Base-by-base conservation (phyloP, 768 basidiomycete genomes). In the Tylopilus felleus region DNA sequence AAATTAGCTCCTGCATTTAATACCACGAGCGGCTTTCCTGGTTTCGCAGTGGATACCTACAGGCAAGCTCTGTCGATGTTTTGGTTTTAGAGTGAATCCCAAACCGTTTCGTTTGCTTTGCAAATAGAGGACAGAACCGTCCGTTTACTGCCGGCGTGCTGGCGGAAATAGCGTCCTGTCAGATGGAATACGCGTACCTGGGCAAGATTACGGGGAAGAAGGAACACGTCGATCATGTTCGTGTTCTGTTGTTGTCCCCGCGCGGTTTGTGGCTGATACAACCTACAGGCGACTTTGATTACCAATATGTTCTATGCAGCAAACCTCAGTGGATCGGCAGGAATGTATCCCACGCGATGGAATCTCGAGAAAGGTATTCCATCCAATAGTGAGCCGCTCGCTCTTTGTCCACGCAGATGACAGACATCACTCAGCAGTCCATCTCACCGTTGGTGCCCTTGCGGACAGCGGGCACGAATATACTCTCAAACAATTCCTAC, bases 101-200 rank as follows among this genome's bases (percentile, higher is more conserved):
- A 23, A 57, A 7, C 17, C 13, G 38, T 17, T 19, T 23, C 7
- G 25, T 38, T 16, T 31, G 6, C 33, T 25, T 23, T 29, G 36
- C 25, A 27, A 7, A 0, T 13, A 66, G 63, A 0, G 36, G 41
- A 49, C 47, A 1, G 1, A 29, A 17, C 19, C 2, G 10, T 13
- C 3, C n/a, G 8, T 23, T 5, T 28, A 0, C 0, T 43, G 61
- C 73, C 5, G 79, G 77, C 10, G 65, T 79, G 13, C 65, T 87
- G 13, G 90, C 93, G 0, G 93, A 97, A 69, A 84, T 93, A 29
- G 88, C 83, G 0, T 88, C 81, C 42, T 75, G 85, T 50, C 90
- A 94, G 64, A 67, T 95, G 49, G 93, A 95, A 70, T 89, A 93
- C 63, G 81, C 87, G 52, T 93, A 93, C 60, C 78, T 95, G 5